Base-by-base conservation (phyloP, 352 stramenopile species). In the Phytophthora quininea region DNA sequence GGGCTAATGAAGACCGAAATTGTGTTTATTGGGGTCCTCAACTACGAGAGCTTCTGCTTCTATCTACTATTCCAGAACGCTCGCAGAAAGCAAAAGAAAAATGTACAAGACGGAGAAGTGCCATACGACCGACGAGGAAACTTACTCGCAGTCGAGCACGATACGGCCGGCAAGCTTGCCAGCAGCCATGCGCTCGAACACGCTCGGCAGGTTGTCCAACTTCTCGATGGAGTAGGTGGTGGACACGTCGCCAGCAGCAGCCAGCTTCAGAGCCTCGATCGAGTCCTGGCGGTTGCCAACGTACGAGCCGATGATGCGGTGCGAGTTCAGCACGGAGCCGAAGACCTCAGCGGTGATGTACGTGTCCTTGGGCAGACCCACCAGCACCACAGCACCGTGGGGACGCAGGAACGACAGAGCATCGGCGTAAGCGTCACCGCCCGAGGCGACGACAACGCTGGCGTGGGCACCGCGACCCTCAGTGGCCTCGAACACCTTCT, bases 371-470 rank as follows among this genome's bases (percentile, higher is more conserved):
- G 90, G 80, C 3, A 82, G 63, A 12, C 89, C 88, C 1, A 97
- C 77, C 10, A 95, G 58, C 7, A 94, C 68, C 1, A 89, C 69
- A 3, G 67, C 76, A 12, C 90, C 91, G 53, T 89, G 73, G 0
- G 78, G 70, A 32, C 81, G 80, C 42, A 97, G 53, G 52, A 93
- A 80, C 4, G 70, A 60, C 24, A 91, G 58, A 27, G 86, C 80
- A 4, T 81, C 59, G 1, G 69, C 64, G 53, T 92, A 79, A 40
- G 78, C 69, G 29, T 71, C 73, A 8, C 86, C 73, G 27, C 72
- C 57, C 4, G 90, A 80, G 8, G 89, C 91, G 46, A 94, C 82
- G 3, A 97, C 56, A 47, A 97, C 76, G 9, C 84, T 69, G 54
- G 88, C 81, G 53, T 95, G 76, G 4, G 72, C 79, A 15, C 88